Evolutionary conservation across 345 rosid genomes (phyloP), one percentile per base, ranked within the genome.

Genomic region (Toxicodendron radicans): DNA sequence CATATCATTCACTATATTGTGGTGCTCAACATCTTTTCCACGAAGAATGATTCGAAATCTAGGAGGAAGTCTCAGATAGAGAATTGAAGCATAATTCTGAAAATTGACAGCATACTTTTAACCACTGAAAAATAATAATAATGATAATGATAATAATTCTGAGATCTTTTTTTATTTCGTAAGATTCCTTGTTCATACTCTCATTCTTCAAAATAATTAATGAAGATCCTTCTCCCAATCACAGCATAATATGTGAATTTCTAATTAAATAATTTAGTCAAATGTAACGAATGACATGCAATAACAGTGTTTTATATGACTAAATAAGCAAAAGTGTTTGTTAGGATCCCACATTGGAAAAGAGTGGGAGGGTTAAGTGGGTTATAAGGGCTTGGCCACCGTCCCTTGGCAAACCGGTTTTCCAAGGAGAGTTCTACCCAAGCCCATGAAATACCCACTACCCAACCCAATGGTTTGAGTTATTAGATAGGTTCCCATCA

Each of bases 1-100:
- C 99, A 95, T 95, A 76, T 95, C 99, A 84, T 95, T 95, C 75
- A 95, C 97, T 74, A 95, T 87, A 84, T 87, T 95, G 85, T 95
- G 99, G 80, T 92, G 97, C 77, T 91, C 95, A 38, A 95, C 86
- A 80, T 95, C 99, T 77, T 78, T 85, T 62, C 97, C 97, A n/a
- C 99, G 88, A 48, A 95, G 90, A 79, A 95, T 89, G 76, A 92
- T 84, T 69, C 97, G 92, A 80, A 95, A 95, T 38, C 84, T 67
- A 43, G 84, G 85, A 78, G 97, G 99, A 83, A 92, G 88, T 83
- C 97, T 90, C 78, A 91, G 84, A 84, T 95, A 95, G 68, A 95
- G 98, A 64, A 95, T 95, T 48, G 99, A 91, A 63, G 90, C 90
- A 85, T 95, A 95, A 76, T 94, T 92, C 99, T 95, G 90, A 52